Evolutionary conservation across 2,329 filamentous ascomycete genomes (phyloP).

Genomic region (Fusarium avenaceum): DNA sequence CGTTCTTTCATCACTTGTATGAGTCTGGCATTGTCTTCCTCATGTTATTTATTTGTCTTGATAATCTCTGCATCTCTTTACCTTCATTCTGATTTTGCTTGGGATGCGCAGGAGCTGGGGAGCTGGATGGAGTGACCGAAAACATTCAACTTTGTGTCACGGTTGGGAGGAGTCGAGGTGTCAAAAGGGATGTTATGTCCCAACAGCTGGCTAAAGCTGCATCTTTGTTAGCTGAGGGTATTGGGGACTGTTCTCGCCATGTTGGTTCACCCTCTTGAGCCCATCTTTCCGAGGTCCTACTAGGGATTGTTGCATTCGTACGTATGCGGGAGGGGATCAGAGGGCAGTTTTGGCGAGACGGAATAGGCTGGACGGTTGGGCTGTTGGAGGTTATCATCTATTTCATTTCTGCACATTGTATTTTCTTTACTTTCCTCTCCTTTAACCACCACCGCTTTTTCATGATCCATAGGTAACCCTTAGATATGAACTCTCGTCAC

Average conservation of each 20-base stretch:
- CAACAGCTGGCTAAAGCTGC: constrained; percentile 42
- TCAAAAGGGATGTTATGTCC: constrained; percentile 43
- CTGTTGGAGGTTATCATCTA: constrained; percentile 39
- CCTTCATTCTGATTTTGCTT: constrained; percentile 40
- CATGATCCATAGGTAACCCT: constrained; percentile 37
- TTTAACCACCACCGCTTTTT: constrained; percentile 1
- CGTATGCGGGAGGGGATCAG: not conserved
- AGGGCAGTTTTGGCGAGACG: constrained; percentile 10
- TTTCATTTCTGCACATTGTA: constrained; percentile 31
- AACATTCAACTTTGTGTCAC: constrained; percentile 33
- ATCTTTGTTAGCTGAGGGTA: constrained; percentile 43
- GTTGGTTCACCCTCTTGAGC: constrained; percentile 11
- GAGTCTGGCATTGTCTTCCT: constrained; percentile 30
- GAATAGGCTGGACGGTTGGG: constrained; percentile 23
- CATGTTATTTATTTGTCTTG: constrained; percentile 29
- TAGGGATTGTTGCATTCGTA: constrained; percentile 1
- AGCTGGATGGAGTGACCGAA: constrained; percentile 46
- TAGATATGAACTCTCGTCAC: constrained; percentile 27
- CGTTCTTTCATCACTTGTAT: constrained; percentile 13
- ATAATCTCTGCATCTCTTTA: constrained; percentile 37
- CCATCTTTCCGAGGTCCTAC: constrained; percentile 6
- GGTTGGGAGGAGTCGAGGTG: constrained; percentile 51
- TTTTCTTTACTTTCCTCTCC: constrained; percentile 15
- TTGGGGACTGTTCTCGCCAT: constrained; percentile 24
- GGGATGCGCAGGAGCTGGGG: constrained; percentile 48